Evolutionary conservation across 208 protist genomes (phyloP).

Genomic region (Vickermania spadyakhi): DNA sequence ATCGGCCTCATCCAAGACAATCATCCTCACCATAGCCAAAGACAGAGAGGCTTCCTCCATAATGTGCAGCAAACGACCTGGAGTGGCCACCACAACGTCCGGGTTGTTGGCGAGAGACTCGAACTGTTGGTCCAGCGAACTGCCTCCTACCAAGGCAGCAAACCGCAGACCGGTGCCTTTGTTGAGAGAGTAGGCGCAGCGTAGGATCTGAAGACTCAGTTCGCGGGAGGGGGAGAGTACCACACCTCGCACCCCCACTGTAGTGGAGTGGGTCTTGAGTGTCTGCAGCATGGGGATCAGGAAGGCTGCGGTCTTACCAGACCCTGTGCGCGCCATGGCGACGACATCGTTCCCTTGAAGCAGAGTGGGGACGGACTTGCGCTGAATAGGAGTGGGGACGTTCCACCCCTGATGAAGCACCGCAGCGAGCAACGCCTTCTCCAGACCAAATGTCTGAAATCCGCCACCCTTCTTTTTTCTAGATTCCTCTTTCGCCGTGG

Average conservation of each 20-base stretch:
- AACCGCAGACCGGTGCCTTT: slow-evolving; percentile 91
- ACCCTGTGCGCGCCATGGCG: slow-evolving; percentile 99
- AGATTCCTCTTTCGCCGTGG: slow-evolving; percentile 28
- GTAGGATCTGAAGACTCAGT: slow-evolving; percentile 96
- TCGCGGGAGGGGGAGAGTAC: slow-evolving; percentile 98
- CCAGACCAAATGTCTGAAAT: slow-evolving; percentile 87
- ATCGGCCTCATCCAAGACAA: slow-evolving; percentile 99
- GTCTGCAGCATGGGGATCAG: slow-evolving; percentile 96
- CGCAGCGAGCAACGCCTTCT: slow-evolving; percentile 85
- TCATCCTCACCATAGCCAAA: slow-evolving; percentile 85
- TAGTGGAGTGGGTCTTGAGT: slow-evolving; percentile 85
- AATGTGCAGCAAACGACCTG: slow-evolving; percentile 97
- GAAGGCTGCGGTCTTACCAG: slow-evolving; percentile 98
- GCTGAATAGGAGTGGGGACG: slow-evolving; percentile 99
- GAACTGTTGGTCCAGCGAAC: slow-evolving; percentile 97
- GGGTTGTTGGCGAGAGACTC: slow-evolving; percentile 93
- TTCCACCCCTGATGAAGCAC: slow-evolving; percentile 95
- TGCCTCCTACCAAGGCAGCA: slow-evolving; percentile 95
- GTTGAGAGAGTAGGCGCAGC: slow-evolving; percentile 92
- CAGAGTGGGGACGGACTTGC: slow-evolving; percentile 93
- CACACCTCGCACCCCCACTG: slow-evolving; percentile 93
- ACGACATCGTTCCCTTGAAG: slow-evolving; percentile 96
- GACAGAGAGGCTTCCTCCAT: slow-evolving; percentile 93
- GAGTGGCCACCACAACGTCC: slow-evolving; percentile 98
- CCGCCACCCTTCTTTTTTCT: slow-evolving; percentile 83